Conservation (phyloP, 345 rosid genomes). For the Rhodomyrtus tomentosa region DNA sequence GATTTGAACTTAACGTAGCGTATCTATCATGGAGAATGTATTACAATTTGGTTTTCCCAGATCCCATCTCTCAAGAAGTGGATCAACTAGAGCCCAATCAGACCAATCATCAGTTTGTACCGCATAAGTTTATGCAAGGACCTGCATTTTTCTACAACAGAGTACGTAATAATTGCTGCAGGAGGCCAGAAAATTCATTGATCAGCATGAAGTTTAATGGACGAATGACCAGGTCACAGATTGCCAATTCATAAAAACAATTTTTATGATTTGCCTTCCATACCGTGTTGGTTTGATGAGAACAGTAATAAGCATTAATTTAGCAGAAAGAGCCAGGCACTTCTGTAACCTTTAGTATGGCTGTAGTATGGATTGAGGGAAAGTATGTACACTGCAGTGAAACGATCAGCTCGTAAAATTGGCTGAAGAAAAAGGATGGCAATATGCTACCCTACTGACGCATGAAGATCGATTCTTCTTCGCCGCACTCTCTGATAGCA, state of each 20-base stretch:
- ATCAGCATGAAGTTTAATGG: neutral
- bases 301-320: neutral
- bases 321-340: neutral
- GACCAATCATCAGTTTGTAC: neutral
- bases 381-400: neutral
- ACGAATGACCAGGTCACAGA: neutral
- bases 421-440: neutral
- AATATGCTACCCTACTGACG: constrained; percentile 10
- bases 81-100: neutral
- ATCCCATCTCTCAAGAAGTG: neutral
- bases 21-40: neutral
- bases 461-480: constrained; percentile 54
- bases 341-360: neutral
- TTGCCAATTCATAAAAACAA: neutral
- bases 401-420: neutral
- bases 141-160: neutral
- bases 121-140: neutral
- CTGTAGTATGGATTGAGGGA: neutral
- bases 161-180: neutral
- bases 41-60: neutral
- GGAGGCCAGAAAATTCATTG: neutral
- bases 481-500: constrained; percentile 53
- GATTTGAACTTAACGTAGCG: neutral
- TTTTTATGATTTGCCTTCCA: neutral
- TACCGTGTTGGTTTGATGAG: neutral